Evolutionary conservation across 495 filamentous ascomycete genomes (phyloP).

Genomic region (Xanthoparmelia taractica): DNA sequence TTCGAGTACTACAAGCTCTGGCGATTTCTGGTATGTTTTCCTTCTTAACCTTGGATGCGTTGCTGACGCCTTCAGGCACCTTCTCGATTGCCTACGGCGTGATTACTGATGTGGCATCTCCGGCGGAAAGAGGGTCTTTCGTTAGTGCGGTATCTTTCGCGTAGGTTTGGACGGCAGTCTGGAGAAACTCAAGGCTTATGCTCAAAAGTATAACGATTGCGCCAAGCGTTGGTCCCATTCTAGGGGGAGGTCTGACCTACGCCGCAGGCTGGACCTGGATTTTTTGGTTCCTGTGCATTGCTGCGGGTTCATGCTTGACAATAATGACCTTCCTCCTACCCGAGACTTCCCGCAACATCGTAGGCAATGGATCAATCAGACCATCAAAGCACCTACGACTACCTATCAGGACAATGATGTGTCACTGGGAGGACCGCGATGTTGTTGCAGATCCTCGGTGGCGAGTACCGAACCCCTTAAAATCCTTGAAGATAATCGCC

Average conservation of each 20-base stretch:
- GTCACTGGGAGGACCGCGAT: conserved; percentile 16
- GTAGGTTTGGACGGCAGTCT: conserved; percentile 7
- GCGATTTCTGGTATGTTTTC: conserved; percentile 40
- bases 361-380: conserved; percentile 35
- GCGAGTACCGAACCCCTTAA: conserved; percentile 29
- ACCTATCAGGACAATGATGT: conserved; percentile 18
- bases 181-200: conserved; percentile 9
- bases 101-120: conserved; percentile 22
- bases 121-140: conserved; percentile 25
- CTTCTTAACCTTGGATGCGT: neutral
- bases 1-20: conserved; percentile 57
- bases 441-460: conserved; percentile 12
- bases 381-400: conserved; percentile 20
- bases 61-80: conserved; percentile 19
- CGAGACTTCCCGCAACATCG: conserved; percentile 38
- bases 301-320: conserved; percentile 36
- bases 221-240: conserved; percentile 34
- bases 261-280: conserved; percentile 57
- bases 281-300: conserved; percentile 67
- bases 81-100: conserved; percentile 26
- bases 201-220: conserved; percentile 17
- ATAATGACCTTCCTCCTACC: conserved; percentile 35
- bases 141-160: conserved; percentile 24
- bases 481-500: conserved; percentile 20
- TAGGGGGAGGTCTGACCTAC: conserved; percentile 36